Evolutionary conservation across 1,284 basidiomycete genomes (phyloP).

Genomic region (Puccinia triticina): DNA sequence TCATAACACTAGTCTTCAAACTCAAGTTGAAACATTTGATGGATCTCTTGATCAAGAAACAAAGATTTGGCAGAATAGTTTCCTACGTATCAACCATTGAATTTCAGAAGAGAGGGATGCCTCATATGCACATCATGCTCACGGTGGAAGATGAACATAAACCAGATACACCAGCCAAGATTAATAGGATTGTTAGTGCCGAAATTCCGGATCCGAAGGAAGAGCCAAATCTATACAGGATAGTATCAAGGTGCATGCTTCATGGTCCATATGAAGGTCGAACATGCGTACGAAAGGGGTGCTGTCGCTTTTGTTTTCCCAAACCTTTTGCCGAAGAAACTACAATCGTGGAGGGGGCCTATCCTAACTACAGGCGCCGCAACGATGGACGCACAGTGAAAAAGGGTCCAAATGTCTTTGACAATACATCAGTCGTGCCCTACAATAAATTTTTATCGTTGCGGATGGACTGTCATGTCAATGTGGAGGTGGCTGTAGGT

Average conservation of each 20-base stretch:
- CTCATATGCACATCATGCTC: not conserved
- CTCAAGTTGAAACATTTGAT: not conserved
- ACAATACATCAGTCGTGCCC: too few species aligned
- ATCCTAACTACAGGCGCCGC: constrained; percentile 57
- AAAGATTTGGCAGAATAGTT: not conserved
- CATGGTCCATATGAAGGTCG: constrained; percentile 63
- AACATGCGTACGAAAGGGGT: constrained; percentile 52
- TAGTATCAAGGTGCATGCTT: constrained; percentile 62
- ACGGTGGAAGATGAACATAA: not conserved
- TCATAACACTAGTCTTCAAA: not conserved
- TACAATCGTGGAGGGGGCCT: constrained; percentile 61
- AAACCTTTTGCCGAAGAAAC: constrained; percentile 61
- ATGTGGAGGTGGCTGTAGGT: constrained; percentile 61
- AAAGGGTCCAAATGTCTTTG: constrained; percentile 58
- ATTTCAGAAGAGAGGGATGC: constrained; percentile 19
- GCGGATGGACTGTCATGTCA: too few species aligned
- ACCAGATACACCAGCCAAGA: constrained; percentile 53
- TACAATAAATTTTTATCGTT: constrained; percentile 61
- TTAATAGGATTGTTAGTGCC: constrained; percentile 63
- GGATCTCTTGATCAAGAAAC: not conserved
- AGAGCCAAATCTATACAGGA: constrained; percentile 61
- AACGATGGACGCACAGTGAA: constrained; percentile 60
- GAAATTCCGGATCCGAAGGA: constrained; percentile 62
- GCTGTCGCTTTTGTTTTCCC: constrained; percentile 61
- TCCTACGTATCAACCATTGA: constrained; percentile 11